A percentile compares a stretch with the other conserved stretches of the same genome.
These are phyloP conservation scores for Suillus placidus DNA, from an alignment of 768 basidiomycete species.

Conservation along the genomic window DNA sequence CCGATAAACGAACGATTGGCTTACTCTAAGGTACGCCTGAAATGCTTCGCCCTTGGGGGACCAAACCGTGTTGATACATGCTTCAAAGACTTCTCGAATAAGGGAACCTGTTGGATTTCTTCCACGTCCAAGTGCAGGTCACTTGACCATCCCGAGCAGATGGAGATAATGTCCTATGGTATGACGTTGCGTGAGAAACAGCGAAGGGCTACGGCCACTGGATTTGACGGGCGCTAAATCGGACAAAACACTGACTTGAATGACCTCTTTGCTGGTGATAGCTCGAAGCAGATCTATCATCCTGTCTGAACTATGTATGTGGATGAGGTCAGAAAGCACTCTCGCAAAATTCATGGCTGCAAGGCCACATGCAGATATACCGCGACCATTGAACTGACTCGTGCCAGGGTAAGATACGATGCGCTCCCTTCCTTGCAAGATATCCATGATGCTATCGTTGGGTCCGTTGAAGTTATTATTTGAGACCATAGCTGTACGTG, in stretches of 20 bases:
- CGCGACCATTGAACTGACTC: constrained; percentile 56
- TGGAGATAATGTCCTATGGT: constrained; percentile 55
- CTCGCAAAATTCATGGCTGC: constrained; percentile 68
- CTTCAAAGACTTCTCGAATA: constrained; percentile 48
- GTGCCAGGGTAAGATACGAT: constrained; percentile 52
- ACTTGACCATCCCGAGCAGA: constrained; percentile 59
- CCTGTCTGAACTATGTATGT: background rate
- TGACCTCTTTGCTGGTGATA: constrained; percentile 18
- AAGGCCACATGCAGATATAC: constrained; percentile 61
- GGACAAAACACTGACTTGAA: constrained; percentile 26
- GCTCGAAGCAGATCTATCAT: background rate
- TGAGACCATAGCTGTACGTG: constrained; percentile 42
- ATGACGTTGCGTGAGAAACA: background rate
- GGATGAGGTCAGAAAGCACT: constrained; percentile 21
- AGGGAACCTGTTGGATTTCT: constrained; percentile 50
- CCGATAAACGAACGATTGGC: background rate
- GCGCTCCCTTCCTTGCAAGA: constrained; percentile 35
- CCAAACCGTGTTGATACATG: constrained; percentile 40
- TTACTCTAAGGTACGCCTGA: constrained; percentile 34
- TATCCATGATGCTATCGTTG: constrained; percentile 35
- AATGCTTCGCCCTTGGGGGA: constrained; percentile 40
- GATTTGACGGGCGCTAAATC: constrained; percentile 1
- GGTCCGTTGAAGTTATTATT: constrained; percentile 52
- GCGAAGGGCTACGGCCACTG: background rate
- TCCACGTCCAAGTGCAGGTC: constrained; percentile 59